Conservation (phyloP, 257 asterid genomes). For the Solanum raphanifolium region DNA sequence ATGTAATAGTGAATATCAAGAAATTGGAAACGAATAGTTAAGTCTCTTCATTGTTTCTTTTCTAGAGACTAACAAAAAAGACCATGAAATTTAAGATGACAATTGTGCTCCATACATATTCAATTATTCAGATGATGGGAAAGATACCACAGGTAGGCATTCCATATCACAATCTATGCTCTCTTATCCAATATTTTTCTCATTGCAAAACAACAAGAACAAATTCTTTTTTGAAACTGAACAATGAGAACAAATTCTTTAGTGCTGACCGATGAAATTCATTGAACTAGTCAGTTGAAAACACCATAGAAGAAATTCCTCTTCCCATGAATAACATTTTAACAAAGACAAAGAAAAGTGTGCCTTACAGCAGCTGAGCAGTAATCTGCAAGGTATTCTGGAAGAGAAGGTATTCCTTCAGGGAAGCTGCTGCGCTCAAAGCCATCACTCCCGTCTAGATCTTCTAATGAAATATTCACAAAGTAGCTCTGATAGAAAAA, state of each 20-base stretch:
- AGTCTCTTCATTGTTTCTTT: not conserved
- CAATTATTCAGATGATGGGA: not conserved
- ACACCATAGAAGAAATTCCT: not conserved
- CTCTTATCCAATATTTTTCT: not conserved
- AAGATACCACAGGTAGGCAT: not conserved
- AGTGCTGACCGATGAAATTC: not conserved
- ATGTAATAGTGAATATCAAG: not conserved
- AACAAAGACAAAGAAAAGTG: not conserved
- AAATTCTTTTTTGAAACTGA: not conserved
- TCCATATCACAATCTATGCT: not conserved
- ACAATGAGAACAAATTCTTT: not conserved
- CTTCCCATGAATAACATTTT: not conserved
- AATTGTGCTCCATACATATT: not conserved
- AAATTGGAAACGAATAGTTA: not conserved
- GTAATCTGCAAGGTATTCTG: slow-evolving; percentile 62
- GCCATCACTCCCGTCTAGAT: slow-evolving; percentile 39
- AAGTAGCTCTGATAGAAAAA: slow-evolving; percentile 46
- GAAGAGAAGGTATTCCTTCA: slow-evolving; percentile 73
- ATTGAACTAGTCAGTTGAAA: not conserved
- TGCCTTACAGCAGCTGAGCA: slow-evolving; percentile 73
- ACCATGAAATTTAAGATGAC: not conserved
- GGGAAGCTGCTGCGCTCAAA: slow-evolving; percentile 53
- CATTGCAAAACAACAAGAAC: not conserved
- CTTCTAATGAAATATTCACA: slow-evolving; percentile 40
- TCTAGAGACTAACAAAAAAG: not conserved